Conservation (phyloP, 495 filamentous ascomycete species). For the Podospora conica region DNA sequence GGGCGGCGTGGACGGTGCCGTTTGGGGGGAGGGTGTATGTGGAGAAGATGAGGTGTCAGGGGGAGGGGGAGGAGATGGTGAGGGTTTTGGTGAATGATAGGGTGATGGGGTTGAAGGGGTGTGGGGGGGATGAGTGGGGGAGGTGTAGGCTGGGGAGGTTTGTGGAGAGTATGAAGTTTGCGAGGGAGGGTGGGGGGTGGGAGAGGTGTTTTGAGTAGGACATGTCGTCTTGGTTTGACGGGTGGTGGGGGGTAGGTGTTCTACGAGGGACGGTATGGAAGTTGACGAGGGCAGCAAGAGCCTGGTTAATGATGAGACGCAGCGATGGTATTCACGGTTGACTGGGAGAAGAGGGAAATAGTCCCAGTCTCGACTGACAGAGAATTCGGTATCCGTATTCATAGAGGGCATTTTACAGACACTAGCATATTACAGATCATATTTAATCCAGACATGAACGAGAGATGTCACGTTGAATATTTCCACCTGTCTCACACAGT, state of each 20-base stretch:
- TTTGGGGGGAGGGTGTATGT: constrained; percentile 73
- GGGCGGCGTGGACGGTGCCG: constrained; percentile 68
- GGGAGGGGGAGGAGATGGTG: constrained; percentile 51
- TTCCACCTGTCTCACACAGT: not conserved
- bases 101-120: constrained; percentile 63
- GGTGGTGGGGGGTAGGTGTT: not conserved
- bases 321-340: no score
- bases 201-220: constrained; percentile 53
- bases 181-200: constrained; percentile 63
- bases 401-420: no score
- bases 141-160: constrained; percentile 60
- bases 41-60: constrained; percentile 71
- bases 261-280: no score
- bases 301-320: no score
- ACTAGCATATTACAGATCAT: not conserved
- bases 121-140: constrained; percentile 59
- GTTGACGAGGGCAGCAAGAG: no score
- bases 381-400: no score
- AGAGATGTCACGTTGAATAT: not conserved
- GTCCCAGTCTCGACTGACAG: no score
- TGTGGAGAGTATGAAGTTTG: constrained; percentile 66
- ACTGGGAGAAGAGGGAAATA: no score
- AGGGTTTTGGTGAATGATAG: constrained; percentile 76
- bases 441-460: no score
- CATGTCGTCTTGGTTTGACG: not conserved